Conservation (phyloP, 2,329 filamentous ascomycete species). For the Ophiostoma triangulosporum region DNA sequence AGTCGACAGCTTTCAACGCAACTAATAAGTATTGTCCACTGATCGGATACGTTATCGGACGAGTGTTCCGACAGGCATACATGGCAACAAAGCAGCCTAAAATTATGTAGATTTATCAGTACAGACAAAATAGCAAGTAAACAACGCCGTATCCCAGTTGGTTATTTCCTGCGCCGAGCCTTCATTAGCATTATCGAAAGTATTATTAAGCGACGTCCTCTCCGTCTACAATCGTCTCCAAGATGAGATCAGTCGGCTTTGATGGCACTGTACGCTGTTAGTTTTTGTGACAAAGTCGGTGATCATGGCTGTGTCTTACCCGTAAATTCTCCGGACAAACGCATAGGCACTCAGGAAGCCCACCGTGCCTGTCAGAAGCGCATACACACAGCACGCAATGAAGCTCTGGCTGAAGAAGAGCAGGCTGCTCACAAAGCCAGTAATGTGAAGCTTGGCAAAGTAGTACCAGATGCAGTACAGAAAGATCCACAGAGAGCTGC, state of each 20-base stretch:
- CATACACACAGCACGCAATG: slow-evolving; percentile 70
- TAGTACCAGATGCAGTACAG: slow-evolving; percentile 77
- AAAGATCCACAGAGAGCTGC: slow-evolving; percentile 70
- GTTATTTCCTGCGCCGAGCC: not conserved
- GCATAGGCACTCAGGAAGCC: slow-evolving; percentile 75
- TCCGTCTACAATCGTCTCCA: not conserved
- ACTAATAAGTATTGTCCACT: too few relatives aligned
- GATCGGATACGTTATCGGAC: too few relatives aligned
- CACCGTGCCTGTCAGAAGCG: slow-evolving; percentile 67
- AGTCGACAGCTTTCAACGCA: too few relatives aligned
- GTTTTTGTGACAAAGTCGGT: not conserved
- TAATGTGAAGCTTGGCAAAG: slow-evolving; percentile 64
- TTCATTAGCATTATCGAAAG: too few relatives aligned
- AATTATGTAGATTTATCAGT: too few relatives aligned
- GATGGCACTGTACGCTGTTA: slow-evolving; percentile 28
- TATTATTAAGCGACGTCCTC: not conserved
- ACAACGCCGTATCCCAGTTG: not conserved
- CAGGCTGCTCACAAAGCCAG: slow-evolving; percentile 63
- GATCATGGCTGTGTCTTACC: slow-evolving; percentile 33
- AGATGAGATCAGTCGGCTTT: slow-evolving; percentile 31
- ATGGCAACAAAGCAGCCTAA: too few relatives aligned
- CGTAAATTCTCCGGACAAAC: slow-evolving; percentile 74
- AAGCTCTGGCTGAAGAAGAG: slow-evolving; percentile 80
- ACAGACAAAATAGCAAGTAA: not conserved
- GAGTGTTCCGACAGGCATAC: too few relatives aligned